Conservation (phyloP, 2,329 filamentous ascomycete genomes). For the Bipolaris cookei region DNA sequence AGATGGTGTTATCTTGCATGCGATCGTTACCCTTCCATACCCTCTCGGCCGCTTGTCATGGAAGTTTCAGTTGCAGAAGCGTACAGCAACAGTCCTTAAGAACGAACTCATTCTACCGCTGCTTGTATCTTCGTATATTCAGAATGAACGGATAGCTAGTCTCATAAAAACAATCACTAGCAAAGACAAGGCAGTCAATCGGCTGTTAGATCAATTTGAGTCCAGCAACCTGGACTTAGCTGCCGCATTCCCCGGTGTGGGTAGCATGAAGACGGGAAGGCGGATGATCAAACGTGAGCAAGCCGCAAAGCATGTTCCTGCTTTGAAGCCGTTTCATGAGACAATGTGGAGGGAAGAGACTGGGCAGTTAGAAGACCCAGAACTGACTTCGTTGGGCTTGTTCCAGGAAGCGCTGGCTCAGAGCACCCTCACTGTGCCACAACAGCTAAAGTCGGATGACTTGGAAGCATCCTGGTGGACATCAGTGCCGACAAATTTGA, state of each 20-base stretch:
- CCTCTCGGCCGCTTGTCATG: constrained; percentile 69
- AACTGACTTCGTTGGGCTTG: constrained; percentile 39
- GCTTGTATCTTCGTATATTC: constrained; percentile 56
- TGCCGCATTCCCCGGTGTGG: constrained; percentile 62
- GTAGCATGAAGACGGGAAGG: constrained; percentile 54
- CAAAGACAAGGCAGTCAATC: constrained; percentile 66
- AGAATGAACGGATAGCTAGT: constrained; percentile 56
- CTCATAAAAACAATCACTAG: constrained; percentile 59
- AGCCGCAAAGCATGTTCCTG: constrained; percentile 61
- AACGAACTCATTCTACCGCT: constrained; percentile 61
- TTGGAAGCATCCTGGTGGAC: constrained; percentile 32
- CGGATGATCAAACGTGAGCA: constrained; percentile 57
- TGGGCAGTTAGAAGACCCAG: constrained; percentile 27
- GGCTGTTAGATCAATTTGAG: constrained; percentile 65
- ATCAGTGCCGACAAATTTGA: constrained; percentile 20
- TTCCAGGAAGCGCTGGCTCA: constrained; percentile 45
- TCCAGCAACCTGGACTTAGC: constrained; percentile 61
- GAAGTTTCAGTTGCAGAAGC: constrained; percentile 63
- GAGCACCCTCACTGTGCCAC: constrained; percentile 36
- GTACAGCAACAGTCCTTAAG: constrained; percentile 52
- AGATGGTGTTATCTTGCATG: constrained; percentile 57
- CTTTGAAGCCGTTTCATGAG: constrained; percentile 61
- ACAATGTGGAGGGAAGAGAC: constrained; percentile 51
- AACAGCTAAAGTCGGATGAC: constrained; percentile 27
- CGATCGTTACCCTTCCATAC: constrained; percentile 67